Evolutionary conservation across 768 basidiomycete genomes (phyloP).

Genomic region (Hypholoma fasciculare): DNA sequence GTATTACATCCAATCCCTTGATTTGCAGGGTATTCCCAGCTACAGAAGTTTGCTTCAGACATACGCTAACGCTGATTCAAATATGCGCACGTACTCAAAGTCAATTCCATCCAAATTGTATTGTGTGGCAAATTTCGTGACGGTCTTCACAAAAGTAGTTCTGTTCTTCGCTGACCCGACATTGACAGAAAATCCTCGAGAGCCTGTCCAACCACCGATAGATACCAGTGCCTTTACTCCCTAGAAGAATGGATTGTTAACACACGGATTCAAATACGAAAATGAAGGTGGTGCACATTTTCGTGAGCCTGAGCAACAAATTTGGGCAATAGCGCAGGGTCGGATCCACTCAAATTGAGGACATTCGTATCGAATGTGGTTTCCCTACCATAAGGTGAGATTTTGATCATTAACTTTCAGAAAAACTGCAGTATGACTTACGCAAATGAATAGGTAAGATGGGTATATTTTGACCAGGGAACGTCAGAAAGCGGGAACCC

Average conservation of each 20-base stretch:
- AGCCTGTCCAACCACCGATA: constrained; percentile 74
- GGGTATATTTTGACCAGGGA: constrained; percentile 67
- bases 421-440: constrained; percentile 30
- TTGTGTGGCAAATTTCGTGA: constrained; percentile 47
- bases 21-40: constrained; percentile 85
- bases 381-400: constrained; percentile 24
- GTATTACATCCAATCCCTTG: constrained; percentile 75
- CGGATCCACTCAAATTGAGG: constrained; percentile 43
- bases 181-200: constrained; percentile 59
- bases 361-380: constrained; percentile 35
- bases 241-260: constrained; percentile 28
- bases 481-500: constrained; percentile 54
- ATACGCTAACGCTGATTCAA: not conserved
- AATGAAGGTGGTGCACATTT: constrained; percentile 30
- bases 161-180: constrained; percentile 60
- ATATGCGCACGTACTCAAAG: constrained; percentile 39
- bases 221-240: constrained; percentile 57
- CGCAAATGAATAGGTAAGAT: constrained; percentile 74
- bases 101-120: constrained; percentile 64
- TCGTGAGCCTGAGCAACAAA: constrained; percentile 53
- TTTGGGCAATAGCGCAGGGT: constrained; percentile 48
- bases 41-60: constrained; percentile 23
- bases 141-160: constrained; percentile 62
- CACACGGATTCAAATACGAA: not conserved
- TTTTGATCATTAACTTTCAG: not conserved